Evolutionary conservation across 768 basidiomycete genomes (phyloP).

Genomic region (Suillus sp.): DNA sequence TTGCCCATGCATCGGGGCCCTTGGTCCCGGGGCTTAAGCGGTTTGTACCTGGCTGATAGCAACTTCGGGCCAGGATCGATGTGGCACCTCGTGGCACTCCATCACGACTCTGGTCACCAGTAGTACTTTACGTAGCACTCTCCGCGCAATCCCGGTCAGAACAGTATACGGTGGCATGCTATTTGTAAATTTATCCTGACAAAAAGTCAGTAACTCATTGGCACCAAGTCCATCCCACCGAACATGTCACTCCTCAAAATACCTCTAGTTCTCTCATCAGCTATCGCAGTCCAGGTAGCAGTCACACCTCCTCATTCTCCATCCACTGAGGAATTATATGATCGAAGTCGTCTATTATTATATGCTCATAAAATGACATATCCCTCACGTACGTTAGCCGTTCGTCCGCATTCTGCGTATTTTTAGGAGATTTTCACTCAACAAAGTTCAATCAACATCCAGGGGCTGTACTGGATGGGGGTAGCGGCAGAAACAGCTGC

Average conservation of each 20-base stretch:
- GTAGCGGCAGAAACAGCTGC: constrained; percentile 8
- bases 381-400: not conserved
- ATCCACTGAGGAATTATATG: constrained; percentile 28
- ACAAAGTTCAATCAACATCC: no score
- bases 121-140: not conserved
- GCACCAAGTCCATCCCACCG: constrained; percentile 7
- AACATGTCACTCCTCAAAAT: constrained; percentile 39
- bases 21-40: not conserved
- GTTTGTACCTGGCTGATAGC: not conserved
- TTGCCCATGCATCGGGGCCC: not conserved
- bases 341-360: not conserved
- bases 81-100: not conserved
- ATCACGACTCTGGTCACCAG: not conserved
- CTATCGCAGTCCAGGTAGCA: constrained; percentile 43
- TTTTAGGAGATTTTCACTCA: not conserved
- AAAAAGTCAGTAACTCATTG: not conserved
- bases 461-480: constrained; percentile 9
- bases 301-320: constrained; percentile 49
- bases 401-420: not conserved
- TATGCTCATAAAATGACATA: not conserved
- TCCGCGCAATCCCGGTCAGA: not conserved
- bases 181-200: not conserved
- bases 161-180: not conserved
- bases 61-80: no score
- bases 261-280: constrained; percentile 43